Evolutionary conservation across 106 monocot species (phyloP).

Genomic region (Dendrobium nobile): DNA sequence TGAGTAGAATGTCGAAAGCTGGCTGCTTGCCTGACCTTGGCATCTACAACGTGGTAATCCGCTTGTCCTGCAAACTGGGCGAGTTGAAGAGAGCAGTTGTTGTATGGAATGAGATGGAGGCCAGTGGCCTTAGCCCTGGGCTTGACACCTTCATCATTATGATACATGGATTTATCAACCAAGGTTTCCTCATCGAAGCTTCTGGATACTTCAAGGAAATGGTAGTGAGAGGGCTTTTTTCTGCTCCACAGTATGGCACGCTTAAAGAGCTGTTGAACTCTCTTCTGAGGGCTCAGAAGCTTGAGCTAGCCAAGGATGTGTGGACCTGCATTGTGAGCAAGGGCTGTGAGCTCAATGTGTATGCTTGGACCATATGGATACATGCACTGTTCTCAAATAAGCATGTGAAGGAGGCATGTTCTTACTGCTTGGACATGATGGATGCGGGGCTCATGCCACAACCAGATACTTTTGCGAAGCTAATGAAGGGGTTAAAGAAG

Average conservation of each 20-base stretch:
- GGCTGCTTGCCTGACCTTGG: conserved; percentile 41
- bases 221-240: conserved; percentile 58
- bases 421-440: conserved; percentile 86
- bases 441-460: conserved; percentile 85
- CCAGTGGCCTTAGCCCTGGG: conserved; percentile 39
- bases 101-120: conserved; percentile 74
- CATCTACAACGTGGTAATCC: conserved; percentile 57
- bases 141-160: conserved; percentile 73
- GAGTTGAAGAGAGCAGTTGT: conserved; percentile 41
- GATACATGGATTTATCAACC: conserved; percentile 48
- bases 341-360: conserved; percentile 71
- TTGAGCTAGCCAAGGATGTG: conserved; percentile 68
- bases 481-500: conserved; percentile 93
- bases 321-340: conserved; percentile 62
- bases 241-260: conserved; percentile 70
- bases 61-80: conserved; percentile 76
- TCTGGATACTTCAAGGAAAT: conserved; percentile 76
- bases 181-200: conserved; percentile 52
- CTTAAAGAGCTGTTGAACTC: conserved; percentile 82
- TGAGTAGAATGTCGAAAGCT: conserved; percentile 42
- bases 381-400: conserved; percentile 72
- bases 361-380: conserved; percentile 93
- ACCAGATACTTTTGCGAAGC: conserved; percentile 85
- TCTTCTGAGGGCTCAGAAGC: conserved; percentile 64
- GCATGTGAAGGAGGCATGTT: conserved; percentile 80